Evolutionary conservation across 805 yeast genomes (phyloP), one percentile per base, ranked within the genome.

Genomic region (Pichia cephalocereana): DNA sequence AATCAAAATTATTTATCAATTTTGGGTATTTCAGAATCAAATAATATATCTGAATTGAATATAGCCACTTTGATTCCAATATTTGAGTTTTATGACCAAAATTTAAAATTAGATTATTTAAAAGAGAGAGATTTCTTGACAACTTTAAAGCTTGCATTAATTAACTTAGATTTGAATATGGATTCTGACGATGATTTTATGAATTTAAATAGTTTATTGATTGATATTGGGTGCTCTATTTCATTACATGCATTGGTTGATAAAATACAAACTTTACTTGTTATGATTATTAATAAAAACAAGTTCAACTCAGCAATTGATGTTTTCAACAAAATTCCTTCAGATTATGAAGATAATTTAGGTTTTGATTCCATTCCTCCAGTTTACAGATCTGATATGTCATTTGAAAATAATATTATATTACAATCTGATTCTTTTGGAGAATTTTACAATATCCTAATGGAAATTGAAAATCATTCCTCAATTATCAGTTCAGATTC

Each of bases 211-310:
- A 41, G 53, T 17, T 40, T 57, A 31, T 43, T 63, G 32, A 52
- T 51, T 44, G 63, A 63, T 47, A 40, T 68, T 54, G 72, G 70
- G 26, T 55, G 68, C 48, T 48, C 72, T 4, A 55, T 71, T 26
- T 48, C 62, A 6, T 46, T 65, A 0, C 67, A 70, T 54, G 70
- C 70, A 14, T 58, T 64, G 23, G 42, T 63, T 38, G 66, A 61
- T 48, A 53, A 53, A 10, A 41, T 57, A 9, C 63, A 62, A 50
- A 57, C 53, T 28, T 44, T 64, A 8, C 38, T 64, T 4, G 49
- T 59, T 4, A 19, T 47, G 3, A 44, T 48, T n/a, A 46, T 60
- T 26, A 57, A 61, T 42, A 38, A 54, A 4, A 43, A 32, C 6
- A 54, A 52, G 37, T 52, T 52, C 43, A 9, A 31, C 8, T 17